Conservation (phyloP, 352 stramenopile species). For the Phytophthora melonis region DNA sequence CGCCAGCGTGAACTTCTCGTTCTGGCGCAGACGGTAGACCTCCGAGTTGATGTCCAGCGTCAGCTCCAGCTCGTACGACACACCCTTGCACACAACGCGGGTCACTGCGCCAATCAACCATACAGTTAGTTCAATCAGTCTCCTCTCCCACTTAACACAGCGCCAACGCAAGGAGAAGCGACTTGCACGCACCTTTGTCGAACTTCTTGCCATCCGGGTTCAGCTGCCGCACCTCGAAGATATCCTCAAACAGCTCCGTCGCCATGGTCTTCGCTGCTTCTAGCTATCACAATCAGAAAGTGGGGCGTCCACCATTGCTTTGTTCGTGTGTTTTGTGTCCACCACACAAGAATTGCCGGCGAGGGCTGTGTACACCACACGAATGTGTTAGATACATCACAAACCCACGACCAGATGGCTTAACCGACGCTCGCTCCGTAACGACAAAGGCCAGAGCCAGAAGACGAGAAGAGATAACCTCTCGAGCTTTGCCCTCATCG, state of each 20-base stretch:
- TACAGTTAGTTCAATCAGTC: slow-evolving; percentile 11
- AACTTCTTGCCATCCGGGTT: slow-evolving; percentile 99
- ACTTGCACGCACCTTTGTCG: slow-evolving; percentile 81
- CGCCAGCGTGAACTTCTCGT: slow-evolving; percentile 97
- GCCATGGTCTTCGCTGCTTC: slow-evolving; percentile 56
- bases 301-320: slow-evolving; percentile 18
- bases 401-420: slow-evolving; percentile 10
- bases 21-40: slow-evolving; percentile 96
- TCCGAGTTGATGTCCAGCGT: slow-evolving; percentile 98
- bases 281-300: slow-evolving; percentile 24
- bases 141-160: not conserved
- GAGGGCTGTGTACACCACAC: not conserved
- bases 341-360: not conserved
- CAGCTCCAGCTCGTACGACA: slow-evolving; percentile 98
- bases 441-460: slow-evolving; percentile 36
- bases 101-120: slow-evolving; percentile 76
- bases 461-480: slow-evolving; percentile 40
- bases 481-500: slow-evolving; percentile 12
- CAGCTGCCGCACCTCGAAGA: slow-evolving; percentile 97
- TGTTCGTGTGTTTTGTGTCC: not conserved
- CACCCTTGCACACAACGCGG: slow-evolving; percentile 95
- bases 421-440: slow-evolving; percentile 33
- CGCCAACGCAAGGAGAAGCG: not conserved
- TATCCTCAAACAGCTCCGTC: slow-evolving; percentile 98
- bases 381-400: not conserved